Base-by-base conservation (phyloP, 2,329 filamentous ascomycete genomes). In the Byssothecium circinans region DNA sequence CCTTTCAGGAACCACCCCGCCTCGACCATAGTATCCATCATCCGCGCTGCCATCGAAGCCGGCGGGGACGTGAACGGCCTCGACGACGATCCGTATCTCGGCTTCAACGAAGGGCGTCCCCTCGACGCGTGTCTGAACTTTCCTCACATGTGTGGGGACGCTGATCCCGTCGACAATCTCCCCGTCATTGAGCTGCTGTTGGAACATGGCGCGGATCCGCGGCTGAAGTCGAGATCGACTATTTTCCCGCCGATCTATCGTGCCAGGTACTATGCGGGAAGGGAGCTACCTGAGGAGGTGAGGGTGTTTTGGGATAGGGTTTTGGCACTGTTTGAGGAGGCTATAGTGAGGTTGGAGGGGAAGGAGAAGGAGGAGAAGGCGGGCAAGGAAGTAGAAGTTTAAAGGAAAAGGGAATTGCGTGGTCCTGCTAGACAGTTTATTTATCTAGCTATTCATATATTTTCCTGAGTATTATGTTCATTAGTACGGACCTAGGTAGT, bases 201-300 rank as follows among this genome's bases (percentile, higher is more conserved):
- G 25, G 84, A 92, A 61, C 83, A 89, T 68, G 92, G 92, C 62
- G 92, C 91, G 58, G 91, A 97, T 69, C 90, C 91, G 49, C 83
- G 45, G 18, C 34, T 52, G 27, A 39, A 27, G 20, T 40, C 33
- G 25, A 33, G n/a, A 29, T 43, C 49, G 23, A 18, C 37, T 38
- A 29, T 38, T n/a, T 12, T 20, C 4, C 8, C 6, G 33, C 49
- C 49, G 43, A 46, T 48, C 2, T 5, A 39, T 19, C 33, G 33
- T 41, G 49, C 49, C 37, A 46, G 8, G 40, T 22, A 20, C 11
- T 43, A 45, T 37, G 33, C 49, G 39, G 25, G 39, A 17, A 25
- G 36, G 45, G 23, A 5, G 14, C n/a, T n/a, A n/a, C 14, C 29
- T 22, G 49, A 41, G 34, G 42, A 49, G 35, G 6, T 32, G 12